A percentile compares a stretch with the other conserved stretches of the same genome.
Evolutionary conservation across 1,284 basidiomycete genomes (phyloP).

Genomic region (Schizophyllum commune): DNA sequence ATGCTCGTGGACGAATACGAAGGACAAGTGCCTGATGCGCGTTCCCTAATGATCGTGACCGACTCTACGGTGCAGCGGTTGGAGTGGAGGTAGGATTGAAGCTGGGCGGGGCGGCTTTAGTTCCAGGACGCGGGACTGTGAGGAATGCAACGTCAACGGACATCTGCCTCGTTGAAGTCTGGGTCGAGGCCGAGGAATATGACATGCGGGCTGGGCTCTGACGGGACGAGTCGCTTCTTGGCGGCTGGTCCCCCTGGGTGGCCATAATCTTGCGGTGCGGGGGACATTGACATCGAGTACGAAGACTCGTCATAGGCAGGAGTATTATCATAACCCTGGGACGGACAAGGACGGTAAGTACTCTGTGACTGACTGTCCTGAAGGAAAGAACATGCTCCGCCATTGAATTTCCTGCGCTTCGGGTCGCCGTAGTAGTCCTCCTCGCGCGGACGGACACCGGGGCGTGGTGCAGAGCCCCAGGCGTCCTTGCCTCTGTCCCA

Average conservation of each 20-base stretch:
- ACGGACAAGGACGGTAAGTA: slow-evolving; percentile 4
- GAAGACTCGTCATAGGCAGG: slow-evolving; percentile 25
- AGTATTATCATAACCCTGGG: slow-evolving; percentile 41
- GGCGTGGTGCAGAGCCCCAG: slow-evolving; percentile 31
- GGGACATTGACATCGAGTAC: slow-evolving; percentile 17
- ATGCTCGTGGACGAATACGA: slow-evolving; percentile 53
- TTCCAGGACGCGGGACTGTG: slow-evolving; percentile 11
- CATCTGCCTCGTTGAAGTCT: slow-evolving; percentile 85
- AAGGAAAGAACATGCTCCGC: slow-evolving; percentile 33
- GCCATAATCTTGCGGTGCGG: slow-evolving; percentile 43
- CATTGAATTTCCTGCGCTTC: slow-evolving; percentile 71
- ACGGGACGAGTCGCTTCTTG: slow-evolving; percentile 70
- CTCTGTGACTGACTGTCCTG: slow-evolving; percentile 5
- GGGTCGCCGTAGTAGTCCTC: slow-evolving; percentile 63
- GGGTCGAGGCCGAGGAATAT: slow-evolving; percentile 88
- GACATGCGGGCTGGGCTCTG: slow-evolving; percentile 80
- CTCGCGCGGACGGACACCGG: slow-evolving; percentile 45
- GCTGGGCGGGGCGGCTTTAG: slow-evolving; percentile 43
- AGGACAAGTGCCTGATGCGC: slow-evolving; percentile 87
- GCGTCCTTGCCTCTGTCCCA: slow-evolving; percentile 71
- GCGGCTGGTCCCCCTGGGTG: slow-evolving; percentile 32
- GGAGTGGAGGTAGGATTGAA: slow-evolving; percentile 69
- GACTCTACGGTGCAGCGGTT: slow-evolving; percentile 72
- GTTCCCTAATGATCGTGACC: slow-evolving; percentile 90
- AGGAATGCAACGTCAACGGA: slow-evolving; percentile 41